Evolutionary conservation across 306 rosid species (phyloP), one percentile per base, ranked within the genome.

Genomic region (Alnus rubra): DNA sequence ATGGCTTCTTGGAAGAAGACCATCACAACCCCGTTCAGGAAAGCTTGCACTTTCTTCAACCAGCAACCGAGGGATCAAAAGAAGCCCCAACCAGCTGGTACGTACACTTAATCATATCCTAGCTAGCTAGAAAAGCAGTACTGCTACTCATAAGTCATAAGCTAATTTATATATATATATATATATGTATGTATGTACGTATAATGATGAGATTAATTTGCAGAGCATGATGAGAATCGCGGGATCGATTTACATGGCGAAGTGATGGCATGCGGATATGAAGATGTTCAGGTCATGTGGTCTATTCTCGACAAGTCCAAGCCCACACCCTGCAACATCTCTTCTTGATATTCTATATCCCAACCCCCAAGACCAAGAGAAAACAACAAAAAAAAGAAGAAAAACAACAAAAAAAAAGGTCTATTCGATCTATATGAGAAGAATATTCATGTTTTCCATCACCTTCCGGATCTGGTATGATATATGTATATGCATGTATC

Each of bases 201-300:
- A 23, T 23, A 23, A 23, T 23, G 28, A 23, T 23, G 28, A 23
- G 28, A 23, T 23, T 23, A 23, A 23, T 23, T 23, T 5, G 45
- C 45, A 42, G 45, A 6, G 45, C 7, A 42, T 4, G 5, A 79
- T 80, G 98, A 87, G 84, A 91, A 77, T 35, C 69, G 88, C 69
- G 86, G 81, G 12, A 86, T 75, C 88, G 93, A 90, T 87, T 94
- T 92, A 16, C 98, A 92, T 0, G 97, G 97, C 8, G 98, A 94
- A 83, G 98, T 94, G 60, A 90, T 94, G 98, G 97, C 98, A 7
- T 94, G 98, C 45, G 92, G 88, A 1, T 94, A 94, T 58, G 97
- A 94, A 86, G 98, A 94, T 81, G 97, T 94, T 74, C 97, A 92
- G 73, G 98, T 94, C 1, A 94, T 94, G 98, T 94, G 98, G 98